phyloP scores from a whole-genome alignment of 768 basidiomycete species.

The Lactifluus hygrophoroides region DNA sequence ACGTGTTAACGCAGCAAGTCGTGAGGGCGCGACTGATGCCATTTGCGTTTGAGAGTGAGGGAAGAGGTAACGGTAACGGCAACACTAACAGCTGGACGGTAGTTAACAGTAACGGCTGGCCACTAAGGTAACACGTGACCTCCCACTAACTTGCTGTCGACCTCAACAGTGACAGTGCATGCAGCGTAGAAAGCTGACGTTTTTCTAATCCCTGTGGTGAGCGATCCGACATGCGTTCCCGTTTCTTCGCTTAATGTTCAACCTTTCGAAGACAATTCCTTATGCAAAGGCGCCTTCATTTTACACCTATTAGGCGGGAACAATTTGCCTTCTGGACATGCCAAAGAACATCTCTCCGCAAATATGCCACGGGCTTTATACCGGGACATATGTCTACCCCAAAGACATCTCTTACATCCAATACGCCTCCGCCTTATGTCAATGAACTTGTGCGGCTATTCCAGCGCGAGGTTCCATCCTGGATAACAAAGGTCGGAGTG shows the following conservation, averaged over 20 bases:
- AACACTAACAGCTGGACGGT: no score
- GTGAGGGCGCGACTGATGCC: slow-evolving; percentile 37
- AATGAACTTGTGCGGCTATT: neutral
- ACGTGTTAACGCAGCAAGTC: slow-evolving; percentile 51
- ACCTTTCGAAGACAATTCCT: neutral
- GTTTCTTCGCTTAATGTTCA: neutral
- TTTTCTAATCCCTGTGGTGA: no score
- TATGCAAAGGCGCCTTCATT: slow-evolving; percentile 1
- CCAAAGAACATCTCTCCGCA: neutral
- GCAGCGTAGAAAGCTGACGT: no score
- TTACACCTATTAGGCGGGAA: neutral
- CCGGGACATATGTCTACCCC: neutral
- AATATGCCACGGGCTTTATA: neutral
- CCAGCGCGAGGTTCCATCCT: slow-evolving; percentile 8
- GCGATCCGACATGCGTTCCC: no score
- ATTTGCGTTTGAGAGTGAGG: slow-evolving; percentile 19
- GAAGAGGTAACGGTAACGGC: neutral
- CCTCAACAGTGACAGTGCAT: no score
- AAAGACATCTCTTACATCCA: neutral
- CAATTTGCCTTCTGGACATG: neutral
- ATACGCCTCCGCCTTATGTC: neutral
- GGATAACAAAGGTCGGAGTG: slow-evolving; percentile 22
- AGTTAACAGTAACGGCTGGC: no score
- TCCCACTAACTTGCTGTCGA: no score
- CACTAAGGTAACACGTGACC: no score